Evolutionary conservation across 176 grass and related monocot species (phyloP), one percentile per base, ranked within the genome.

Genomic region (Avena eriantha): DNA sequence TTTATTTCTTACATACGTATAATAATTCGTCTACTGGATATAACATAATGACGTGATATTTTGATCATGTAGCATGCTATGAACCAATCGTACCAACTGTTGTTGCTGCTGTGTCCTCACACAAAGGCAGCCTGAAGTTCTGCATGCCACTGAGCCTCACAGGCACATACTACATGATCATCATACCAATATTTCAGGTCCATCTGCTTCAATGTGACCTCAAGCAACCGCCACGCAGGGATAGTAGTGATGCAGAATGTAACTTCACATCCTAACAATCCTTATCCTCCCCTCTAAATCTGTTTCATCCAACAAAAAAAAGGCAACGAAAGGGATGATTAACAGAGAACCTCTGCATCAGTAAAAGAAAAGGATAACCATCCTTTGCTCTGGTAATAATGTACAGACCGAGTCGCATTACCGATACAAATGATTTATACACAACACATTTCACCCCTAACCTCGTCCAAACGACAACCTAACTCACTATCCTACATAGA

Each of bases 381-480:
- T 77, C 57, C 74, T 76, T 69, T n/a, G 1, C 50, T 60, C 60
- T 1, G 15, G 67, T 69, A 79, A 39, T 33, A 77, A 84, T 87
- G 54, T 82, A 93, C 91, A 93, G 53, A 87, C 67, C 33, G 26
- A 85, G 81, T 72, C 41, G 81, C 88, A 59, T 82, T 78, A 78
- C 85, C 26, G 68, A 69, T 45, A 81, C 47, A 87, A 82, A 78
- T 77, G 61, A 85, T 90, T 85, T 93, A 59, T 93, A 85, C 85
- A 93, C 36, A 82, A 73, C 58, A 24, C 31, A 60, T 65, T 78
- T 56, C 17, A 49, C 77, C 41, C 33, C 84, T 82, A 60, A 26
- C n/a, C 63, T 82, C 59, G 9, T 13, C 59, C 6, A 47, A 57
- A 41, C 68, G 68, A 77, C 45, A 74, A 75, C 22, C 79, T 79